Conservation (phyloP, 306 rosid species). For the Hippophae gyantsensis region DNA sequence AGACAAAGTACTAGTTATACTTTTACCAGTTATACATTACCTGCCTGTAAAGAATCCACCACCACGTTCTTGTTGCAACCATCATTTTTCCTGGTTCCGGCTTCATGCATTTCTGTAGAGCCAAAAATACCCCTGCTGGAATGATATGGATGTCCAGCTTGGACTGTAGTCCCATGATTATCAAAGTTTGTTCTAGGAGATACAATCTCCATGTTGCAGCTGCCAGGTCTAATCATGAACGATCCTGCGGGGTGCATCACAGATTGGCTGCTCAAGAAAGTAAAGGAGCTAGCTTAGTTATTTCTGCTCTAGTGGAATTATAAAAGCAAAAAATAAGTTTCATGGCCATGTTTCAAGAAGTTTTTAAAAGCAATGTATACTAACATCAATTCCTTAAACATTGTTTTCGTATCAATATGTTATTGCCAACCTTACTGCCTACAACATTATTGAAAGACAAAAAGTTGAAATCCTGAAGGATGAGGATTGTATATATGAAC, state of each 20-base stretch:
- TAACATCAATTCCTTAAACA: no score
- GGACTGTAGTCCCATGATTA: constrained; percentile 39
- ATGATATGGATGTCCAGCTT: constrained; percentile 49
- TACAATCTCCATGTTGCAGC: constrained; percentile 57
- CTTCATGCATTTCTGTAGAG: constrained; percentile 51
- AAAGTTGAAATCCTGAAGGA: no score
- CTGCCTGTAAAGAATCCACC: constrained; percentile 65
- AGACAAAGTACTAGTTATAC: not conserved
- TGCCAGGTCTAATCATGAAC: constrained; percentile 43
- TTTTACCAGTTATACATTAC: constrained; percentile 24
- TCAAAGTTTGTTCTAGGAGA: constrained; percentile 61
- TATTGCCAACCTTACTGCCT: no score
- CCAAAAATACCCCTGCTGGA: constrained; percentile 59
- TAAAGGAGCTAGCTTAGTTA: no score
- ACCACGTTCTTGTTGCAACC: constrained; percentile 40
- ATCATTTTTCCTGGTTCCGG: constrained; percentile 51
- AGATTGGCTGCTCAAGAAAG: constrained; percentile 35
- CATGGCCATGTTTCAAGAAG: no score
- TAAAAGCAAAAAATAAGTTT: no score
- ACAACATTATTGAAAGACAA: no score
- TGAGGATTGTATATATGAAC: no score
- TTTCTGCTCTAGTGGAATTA: no score
- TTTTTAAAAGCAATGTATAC: no score
- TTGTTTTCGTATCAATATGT: no score
- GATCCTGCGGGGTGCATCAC: constrained; percentile 44